Evolutionary conservation across 75 land plant species (phyloP), one percentile per base, ranked within the genome.

Genomic region (Isoetes taiwanensis): DNA sequence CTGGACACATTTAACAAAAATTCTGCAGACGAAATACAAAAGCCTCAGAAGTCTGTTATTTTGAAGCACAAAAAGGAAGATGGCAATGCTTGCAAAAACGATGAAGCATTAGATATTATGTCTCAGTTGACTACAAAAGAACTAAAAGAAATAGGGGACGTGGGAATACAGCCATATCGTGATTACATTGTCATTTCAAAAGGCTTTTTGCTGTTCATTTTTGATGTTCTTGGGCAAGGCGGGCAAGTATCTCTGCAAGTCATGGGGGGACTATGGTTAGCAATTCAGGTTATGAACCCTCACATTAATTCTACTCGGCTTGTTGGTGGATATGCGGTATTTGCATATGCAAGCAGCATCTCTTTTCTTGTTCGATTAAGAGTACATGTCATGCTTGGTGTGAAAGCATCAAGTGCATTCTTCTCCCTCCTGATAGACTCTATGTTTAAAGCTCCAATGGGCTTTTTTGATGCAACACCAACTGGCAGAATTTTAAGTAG

Each of bases 401-500:
- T 46, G 6, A 46, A 46, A 23, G 50, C 50, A 19, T 46, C 50
- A 6, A 46, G 50, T 19, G 50, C 16, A 23, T 46, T 46, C 50
- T 46, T 46, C 19, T 46, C 16, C 50, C 16, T 19, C 6, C 25
- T 46, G 16, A 46, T 46, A 8, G 50, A 46, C 25, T 46, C 50
- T 19, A 5, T 46, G 50, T 46, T 46, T 23, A 46, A 46, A 23
- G 50, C 50, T 5, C 50, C 50, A 8, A 46, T 46, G 50, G 16
- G 25, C 50, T 46, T 46, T 23, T 46, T 46, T n/a, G 50, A 46
- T 46, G 4, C 50, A 46, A 46, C 50, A 46, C 50, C 50, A 8
- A 46, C 50, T 6, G 50, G 50, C 6, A 6, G 50, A n/a, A 46
- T 46, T 46, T 23, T 46, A 4, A 46, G 50, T 23, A 46, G 50